Evolutionary conservation across 805 yeast genomes (phyloP).

Genomic region (Candida palmyrensis): DNA sequence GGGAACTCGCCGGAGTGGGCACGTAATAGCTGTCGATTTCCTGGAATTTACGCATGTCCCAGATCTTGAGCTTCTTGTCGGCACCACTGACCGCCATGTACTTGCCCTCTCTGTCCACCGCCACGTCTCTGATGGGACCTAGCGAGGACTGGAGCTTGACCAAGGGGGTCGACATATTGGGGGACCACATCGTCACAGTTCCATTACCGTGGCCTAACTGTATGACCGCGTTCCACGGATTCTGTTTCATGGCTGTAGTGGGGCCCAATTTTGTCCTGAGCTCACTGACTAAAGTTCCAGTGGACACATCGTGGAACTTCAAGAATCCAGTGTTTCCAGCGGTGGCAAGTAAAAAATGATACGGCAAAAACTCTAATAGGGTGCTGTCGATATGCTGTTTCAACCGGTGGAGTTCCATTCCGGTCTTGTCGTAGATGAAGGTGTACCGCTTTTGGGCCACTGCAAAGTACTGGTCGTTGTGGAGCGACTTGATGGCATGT

Average conservation of each 20-base stretch:
- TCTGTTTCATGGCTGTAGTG: conserved; percentile 79
- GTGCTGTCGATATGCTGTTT: conserved; percentile 87
- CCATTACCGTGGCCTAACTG: conserved; percentile 94
- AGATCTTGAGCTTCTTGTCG: conserved; percentile 77
- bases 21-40: conserved; percentile 64
- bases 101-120: conserved; percentile 85
- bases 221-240: conserved; percentile 93
- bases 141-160: conserved; percentile 76
- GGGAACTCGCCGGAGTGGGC: conserved; percentile 81
- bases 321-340: conserved; percentile 88
- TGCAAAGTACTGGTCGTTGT: conserved; percentile 90
- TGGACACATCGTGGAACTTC: conserved; percentile 92
- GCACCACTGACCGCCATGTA: conserved; percentile 93
- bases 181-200: conserved; percentile 90
- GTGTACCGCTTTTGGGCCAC: conserved; percentile 95
- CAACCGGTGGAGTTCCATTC: conserved; percentile 86
- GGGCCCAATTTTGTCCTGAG: conserved; percentile 87
- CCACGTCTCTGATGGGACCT: conserved; percentile 83
- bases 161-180: conserved; percentile 77
- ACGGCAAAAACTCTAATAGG: conserved; percentile 81
- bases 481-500: conserved; percentile 83
- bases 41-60: conserved; percentile 87
- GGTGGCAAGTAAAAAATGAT: conserved; percentile 81
- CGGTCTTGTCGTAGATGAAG: conserved; percentile 85
- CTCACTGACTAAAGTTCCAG: conserved; percentile 83